Evolutionary conservation across 1,139 yeast species (phyloP).

Genomic region (Taphrina communis): DNA sequence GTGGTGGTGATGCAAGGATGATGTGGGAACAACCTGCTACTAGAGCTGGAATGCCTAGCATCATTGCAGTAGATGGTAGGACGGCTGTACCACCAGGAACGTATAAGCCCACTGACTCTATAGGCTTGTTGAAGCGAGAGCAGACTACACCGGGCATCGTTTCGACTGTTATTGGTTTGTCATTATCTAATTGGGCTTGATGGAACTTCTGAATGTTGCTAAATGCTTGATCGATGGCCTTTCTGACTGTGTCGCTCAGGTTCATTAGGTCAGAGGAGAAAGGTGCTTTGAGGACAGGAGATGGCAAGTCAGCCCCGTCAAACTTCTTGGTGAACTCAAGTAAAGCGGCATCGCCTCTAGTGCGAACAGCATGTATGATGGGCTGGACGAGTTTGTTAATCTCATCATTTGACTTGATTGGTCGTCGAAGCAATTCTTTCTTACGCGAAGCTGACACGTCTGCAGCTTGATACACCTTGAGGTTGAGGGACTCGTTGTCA

Average conservation of each 20-base stretch:
- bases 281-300: conserved; percentile 86
- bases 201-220: conserved; percentile 90
- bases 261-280: conserved; percentile 78
- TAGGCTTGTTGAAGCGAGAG: conserved; percentile 93
- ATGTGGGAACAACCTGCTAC: conserved; percentile 97
- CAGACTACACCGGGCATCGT: conserved; percentile 93
- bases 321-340: conserved; percentile 86
- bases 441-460: conserved; percentile 52
- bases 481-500: conserved; percentile 34
- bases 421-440: conserved; percentile 73
- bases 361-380: conserved; percentile 76
- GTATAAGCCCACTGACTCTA: conserved; percentile 90
- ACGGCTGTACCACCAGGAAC: conserved; percentile 99
- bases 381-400: conserved; percentile 92
- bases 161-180: conserved; percentile 70
- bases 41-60: conserved; percentile 98
- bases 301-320: conserved; percentile 73
- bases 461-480: conserved; percentile 29
- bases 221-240: conserved; percentile 87
- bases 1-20: conserved; percentile 96
- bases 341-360: conserved; percentile 82
- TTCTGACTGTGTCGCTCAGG: conserved; percentile 74
- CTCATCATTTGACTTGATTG: conserved; percentile 87
- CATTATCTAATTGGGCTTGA: conserved; percentile 79
- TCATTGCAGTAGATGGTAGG: conserved; percentile 94